Percentiles rank a stretch among this genome's conserved stretches.
Conservation (phyloP, 306 rosid species). For the Cicer chorassanicum region DNA sequence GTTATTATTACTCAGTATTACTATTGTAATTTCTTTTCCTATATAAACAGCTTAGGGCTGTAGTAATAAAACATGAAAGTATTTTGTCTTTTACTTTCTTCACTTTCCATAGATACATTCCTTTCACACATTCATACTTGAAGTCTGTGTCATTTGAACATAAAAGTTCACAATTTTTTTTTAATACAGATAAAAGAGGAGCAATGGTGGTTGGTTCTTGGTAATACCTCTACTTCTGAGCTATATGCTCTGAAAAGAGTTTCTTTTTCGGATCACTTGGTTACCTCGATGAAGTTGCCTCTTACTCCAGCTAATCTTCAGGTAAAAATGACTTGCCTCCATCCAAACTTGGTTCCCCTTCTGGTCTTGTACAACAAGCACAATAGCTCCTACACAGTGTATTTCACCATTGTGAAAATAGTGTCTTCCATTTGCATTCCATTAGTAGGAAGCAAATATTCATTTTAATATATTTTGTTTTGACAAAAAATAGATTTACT, state of each 20-base stretch:
- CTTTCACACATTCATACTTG: background rate
- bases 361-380: slow-evolving; percentile 18
- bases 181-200: slow-evolving; percentile 80
- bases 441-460: slow-evolving; percentile 25
- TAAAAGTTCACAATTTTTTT: slow-evolving; percentile 29
- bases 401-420: background rate
- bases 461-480: slow-evolving; percentile 26
- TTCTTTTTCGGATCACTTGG: slow-evolving; percentile 73
- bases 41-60: too few species aligned
- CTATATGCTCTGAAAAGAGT: slow-evolving; percentile 81
- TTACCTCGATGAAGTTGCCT: slow-evolving; percentile 85
- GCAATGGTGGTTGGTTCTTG: slow-evolving; percentile 97
- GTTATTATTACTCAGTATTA: too few species aligned
- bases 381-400: background rate
- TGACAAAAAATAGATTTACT: slow-evolving; percentile 14
- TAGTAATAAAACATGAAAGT: too few species aligned
- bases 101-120: slow-evolving; percentile 2
- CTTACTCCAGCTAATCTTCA: slow-evolving; percentile 48
- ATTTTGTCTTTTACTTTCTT: too few species aligned
- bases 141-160: slow-evolving; percentile 1
- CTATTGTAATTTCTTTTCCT: too few species aligned
- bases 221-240: slow-evolving; percentile 74
- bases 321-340: slow-evolving; percentile 53
- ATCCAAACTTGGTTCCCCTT: slow-evolving; percentile 23
- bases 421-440: slow-evolving; percentile 14